Evolutionary conservation across 768 basidiomycete species (phyloP).

Genomic region (Leccinum obscurum): DNA sequence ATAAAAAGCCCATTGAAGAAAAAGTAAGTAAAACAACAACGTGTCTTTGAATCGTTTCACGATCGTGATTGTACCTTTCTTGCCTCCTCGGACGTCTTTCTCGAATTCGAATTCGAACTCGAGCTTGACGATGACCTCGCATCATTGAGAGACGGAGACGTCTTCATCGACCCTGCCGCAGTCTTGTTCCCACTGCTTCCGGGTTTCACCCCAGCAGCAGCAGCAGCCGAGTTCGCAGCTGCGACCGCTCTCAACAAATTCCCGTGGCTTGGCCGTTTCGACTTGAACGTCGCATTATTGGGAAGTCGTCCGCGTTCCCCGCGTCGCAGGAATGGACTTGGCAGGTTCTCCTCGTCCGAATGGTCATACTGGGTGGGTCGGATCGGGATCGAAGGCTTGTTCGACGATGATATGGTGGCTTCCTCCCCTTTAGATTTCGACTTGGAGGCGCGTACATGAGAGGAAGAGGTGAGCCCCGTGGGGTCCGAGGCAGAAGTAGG

Average conservation of each 20-base stretch:
- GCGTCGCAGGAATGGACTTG: constrained; percentile 78
- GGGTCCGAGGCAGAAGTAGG: constrained; percentile 44
- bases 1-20: not conserved
- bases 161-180: constrained; percentile 8
- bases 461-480: constrained; percentile 30
- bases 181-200: constrained; percentile 13
- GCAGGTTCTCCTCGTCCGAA: constrained; percentile 80
- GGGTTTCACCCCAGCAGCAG: constrained; percentile 21
- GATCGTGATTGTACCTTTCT: constrained; percentile 18
- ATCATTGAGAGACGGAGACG: constrained; percentile 12
- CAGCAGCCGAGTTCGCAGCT: constrained; percentile 47
- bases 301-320: constrained; percentile 39
- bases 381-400: constrained; percentile 18
- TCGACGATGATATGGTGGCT: not conserved
- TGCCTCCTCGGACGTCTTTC: constrained; percentile 53
- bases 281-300: constrained; percentile 14
- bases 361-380: constrained; percentile 59
- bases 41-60: not conserved
- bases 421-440: constrained; percentile 5
- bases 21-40: not conserved
- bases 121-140: constrained; percentile 41
- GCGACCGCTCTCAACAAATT: constrained; percentile 61
- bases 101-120: constrained; percentile 36
- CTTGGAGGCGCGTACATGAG: constrained; percentile 19
- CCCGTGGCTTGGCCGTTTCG: constrained; percentile 51